These are phyloP conservation scores for Acorus gramineus DNA, from an alignment of 106 monocot species.

Conservation along the genomic window DNA sequence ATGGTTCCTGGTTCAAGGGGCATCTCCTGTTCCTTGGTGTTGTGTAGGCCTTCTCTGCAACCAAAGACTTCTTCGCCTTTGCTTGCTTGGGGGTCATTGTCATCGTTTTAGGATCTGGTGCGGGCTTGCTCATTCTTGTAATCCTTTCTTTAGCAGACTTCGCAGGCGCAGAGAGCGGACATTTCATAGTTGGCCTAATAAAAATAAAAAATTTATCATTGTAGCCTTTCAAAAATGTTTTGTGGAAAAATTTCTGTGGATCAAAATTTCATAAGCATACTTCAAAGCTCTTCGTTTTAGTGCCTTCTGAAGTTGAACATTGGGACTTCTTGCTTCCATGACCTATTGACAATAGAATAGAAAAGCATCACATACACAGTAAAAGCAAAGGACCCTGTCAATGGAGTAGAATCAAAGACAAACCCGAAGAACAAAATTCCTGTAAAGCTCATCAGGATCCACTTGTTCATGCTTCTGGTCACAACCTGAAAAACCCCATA, in stretches of 20 bases:
- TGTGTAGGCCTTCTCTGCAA: slow-evolving; percentile 21
- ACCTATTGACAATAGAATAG: slow-evolving; percentile 20
- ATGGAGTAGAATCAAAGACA: slow-evolving; percentile 2
- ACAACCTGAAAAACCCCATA: slow-evolving; percentile 33
- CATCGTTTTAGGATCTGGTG: slow-evolving; percentile 26
- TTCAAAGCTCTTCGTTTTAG: slow-evolving; percentile 24
- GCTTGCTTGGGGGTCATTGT: slow-evolving; percentile 20
- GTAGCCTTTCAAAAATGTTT: too few relatives aligned
- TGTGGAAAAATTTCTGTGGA: too few relatives aligned
- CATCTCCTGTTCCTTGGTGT: slow-evolving; percentile 25
- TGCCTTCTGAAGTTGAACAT: slow-evolving; percentile 40
- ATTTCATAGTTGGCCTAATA: slow-evolving; percentile 34
- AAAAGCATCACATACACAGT: neutral
- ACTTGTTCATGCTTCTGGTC: slow-evolving; percentile 71
- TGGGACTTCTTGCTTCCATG: slow-evolving; percentile 75
- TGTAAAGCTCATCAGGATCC: slow-evolving; percentile 51
- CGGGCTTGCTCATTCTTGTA: slow-evolving; percentile 18
- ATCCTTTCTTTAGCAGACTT: slow-evolving; percentile 35
- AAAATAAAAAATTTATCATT: neutral
- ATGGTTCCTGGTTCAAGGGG: slow-evolving; percentile 3
- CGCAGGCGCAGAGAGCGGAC: slow-evolving; percentile 65
- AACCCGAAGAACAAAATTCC: slow-evolving; percentile 57
- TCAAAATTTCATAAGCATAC: slow-evolving; percentile 9
- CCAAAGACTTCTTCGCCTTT: slow-evolving; percentile 9
- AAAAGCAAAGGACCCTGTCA: neutral